Conservation (phyloP, 1,284 basidiomycete genomes). For the Ceratobasidium sp. region DNA sequence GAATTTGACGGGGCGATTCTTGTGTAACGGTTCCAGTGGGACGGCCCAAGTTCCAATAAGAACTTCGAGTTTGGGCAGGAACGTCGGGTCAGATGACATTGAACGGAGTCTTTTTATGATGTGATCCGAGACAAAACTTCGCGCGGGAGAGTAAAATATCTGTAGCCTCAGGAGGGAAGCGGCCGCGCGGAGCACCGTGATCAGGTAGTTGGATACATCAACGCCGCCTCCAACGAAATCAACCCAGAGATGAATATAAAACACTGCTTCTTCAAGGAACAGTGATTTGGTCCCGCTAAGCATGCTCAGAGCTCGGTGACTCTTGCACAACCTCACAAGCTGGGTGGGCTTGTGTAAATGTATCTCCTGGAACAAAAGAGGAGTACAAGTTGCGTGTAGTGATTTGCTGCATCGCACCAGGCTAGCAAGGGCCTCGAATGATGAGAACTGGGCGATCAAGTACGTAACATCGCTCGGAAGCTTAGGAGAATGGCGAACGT, state of each 20-base stretch:
- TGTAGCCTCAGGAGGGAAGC: background rate
- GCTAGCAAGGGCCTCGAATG: background rate
- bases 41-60: no score
- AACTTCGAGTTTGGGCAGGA: background rate
- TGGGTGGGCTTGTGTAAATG: background rate
- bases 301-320: background rate
- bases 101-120: background rate
- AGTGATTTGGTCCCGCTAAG: background rate
- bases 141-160: background rate
- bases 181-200: background rate
- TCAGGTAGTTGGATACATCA: background rate
- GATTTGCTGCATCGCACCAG: background rate
- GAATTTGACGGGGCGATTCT: no score
- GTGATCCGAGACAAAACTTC: background rate
- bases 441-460: background rate
- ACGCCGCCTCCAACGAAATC: background rate
- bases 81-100: background rate
- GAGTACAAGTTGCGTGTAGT: background rate
- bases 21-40: no score
- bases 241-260: background rate
- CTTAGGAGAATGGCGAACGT: no score
- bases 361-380: background rate
- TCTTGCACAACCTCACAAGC: background rate
- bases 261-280: background rate
- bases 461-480: background rate